Percentiles rank a stretch among this genome's conserved stretches.
Conservation (phyloP, 2,329 filamentous ascomycete species). For the Talaromyces marneffei region DNA sequence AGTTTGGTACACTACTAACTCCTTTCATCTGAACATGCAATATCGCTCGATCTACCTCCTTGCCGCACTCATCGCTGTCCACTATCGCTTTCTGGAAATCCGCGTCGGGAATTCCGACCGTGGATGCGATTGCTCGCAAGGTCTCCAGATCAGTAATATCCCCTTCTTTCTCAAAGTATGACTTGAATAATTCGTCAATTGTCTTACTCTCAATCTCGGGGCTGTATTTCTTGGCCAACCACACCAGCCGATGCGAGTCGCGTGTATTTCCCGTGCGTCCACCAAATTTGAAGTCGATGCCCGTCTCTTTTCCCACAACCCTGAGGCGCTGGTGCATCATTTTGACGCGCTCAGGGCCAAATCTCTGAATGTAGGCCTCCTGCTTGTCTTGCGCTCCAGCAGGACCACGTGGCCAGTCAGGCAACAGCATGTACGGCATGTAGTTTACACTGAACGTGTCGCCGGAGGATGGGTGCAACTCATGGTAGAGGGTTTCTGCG, state of each 20-base stretch:
- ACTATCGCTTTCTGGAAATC: constrained; percentile 24
- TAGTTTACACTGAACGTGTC: constrained; percentile 62
- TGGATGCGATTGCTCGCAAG: constrained; percentile 29
- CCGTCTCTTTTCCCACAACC: constrained; percentile 56
- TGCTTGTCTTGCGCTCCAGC: constrained; percentile 46
- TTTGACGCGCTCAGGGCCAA: constrained; percentile 56
- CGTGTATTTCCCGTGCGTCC: constrained; percentile 70
- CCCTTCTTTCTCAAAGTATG: constrained; percentile 60
- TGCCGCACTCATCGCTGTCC: constrained; percentile 46
- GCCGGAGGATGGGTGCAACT: constrained; percentile 59
- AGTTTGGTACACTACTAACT: constrained; percentile 44
- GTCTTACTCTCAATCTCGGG: constrained; percentile 53
- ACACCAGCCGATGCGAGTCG: constrained; percentile 70
- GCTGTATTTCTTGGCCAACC: constrained; percentile 53
- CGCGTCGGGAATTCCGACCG: neutral
- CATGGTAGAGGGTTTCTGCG: constrained; percentile 53
- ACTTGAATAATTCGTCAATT: constrained; percentile 57
- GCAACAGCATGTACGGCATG: constrained; percentile 79
- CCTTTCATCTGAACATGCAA: constrained; percentile 46
- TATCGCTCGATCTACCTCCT: constrained; percentile 54
- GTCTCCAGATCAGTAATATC: constrained; percentile 58
- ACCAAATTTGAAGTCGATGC: constrained; percentile 66
- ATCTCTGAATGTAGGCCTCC: constrained; percentile 43
- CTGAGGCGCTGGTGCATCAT: constrained; percentile 55
- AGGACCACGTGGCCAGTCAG: constrained; percentile 49